Evolutionary conservation across 1,139 yeast species (phyloP), one percentile per base, ranked within the genome.

Genomic region (Diutina pseudorugosa): DNA sequence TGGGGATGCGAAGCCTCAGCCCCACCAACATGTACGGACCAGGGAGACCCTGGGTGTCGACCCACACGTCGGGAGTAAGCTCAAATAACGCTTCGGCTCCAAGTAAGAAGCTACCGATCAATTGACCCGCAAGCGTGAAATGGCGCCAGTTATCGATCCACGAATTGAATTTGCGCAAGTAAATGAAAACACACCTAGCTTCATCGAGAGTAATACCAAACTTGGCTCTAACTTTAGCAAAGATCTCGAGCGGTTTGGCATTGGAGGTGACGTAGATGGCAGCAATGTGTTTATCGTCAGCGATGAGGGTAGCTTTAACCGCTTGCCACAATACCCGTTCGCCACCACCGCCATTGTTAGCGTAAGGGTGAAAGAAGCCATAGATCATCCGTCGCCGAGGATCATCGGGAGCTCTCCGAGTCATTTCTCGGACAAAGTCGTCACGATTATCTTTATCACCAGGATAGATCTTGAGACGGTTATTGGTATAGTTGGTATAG

Each of bases 321-420:
- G 97, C 96, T 54, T 88, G 90, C 98, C 98, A 94, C 50, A 94
- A 72, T 0, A 94, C 98, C 52, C 95, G 78, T 65, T 94, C 99
- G 23, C 99, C 99, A 43, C 99, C 99, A 19, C 98, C 98, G 43
- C 96, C 96, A 50, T 96, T 94, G 64, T 88, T 88, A 57, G 97
- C 91, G 60, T 85, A 87, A 0, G 98, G 98, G 67, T 94, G 99
- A 72, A 93, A 90, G 63, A 87, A 91, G 6, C 98, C 99, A 61
- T 72, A 85, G 19, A 88, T 64, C 19, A 72, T 57, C 51, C 64
- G 70, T 47, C 85, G 67, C 44, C 60, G 63, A 5, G 69, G 67
- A 58, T 73, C 80, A 18, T 64, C 61, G 6, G 67, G 65, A 40
- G 62, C 69, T 51, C 77, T 62, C 20, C 72, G 71, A 44, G 60